Evolutionary conservation across 305 asterid species (phyloP).

Genomic region (Fraxinus angustifolia): DNA sequence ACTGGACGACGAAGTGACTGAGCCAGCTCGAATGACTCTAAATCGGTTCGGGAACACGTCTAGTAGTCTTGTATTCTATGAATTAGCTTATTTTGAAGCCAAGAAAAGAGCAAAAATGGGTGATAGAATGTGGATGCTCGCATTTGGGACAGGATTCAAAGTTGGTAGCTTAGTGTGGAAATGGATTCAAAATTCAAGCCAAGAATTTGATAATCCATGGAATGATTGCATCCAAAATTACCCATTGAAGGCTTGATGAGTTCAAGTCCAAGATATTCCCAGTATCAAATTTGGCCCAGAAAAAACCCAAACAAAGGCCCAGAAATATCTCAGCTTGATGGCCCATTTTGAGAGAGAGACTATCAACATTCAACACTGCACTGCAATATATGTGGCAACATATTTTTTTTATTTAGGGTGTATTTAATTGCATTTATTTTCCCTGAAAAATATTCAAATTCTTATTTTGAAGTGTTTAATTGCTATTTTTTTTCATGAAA

Average conservation of each 20-base stretch:
- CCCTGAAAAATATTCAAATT: no score
- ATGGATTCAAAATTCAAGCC: constrained; percentile 41
- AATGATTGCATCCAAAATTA: constrained; percentile 46
- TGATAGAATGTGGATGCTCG: constrained; percentile 71
- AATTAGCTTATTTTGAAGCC: constrained; percentile 69
- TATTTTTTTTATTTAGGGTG: no score
- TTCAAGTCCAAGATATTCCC: background rate
- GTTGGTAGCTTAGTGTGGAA: constrained; percentile 64
- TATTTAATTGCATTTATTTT: no score
- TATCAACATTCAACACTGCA: background rate
- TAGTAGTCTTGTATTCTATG: constrained; percentile 60
- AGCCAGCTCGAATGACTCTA: constrained; percentile 65
- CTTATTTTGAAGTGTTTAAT: no score
- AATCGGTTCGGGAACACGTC: constrained; percentile 71
- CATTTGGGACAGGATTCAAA: constrained; percentile 70
- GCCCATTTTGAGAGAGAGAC: background rate
- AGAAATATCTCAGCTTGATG: background rate
- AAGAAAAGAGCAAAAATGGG: constrained; percentile 52
- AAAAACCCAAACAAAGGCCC: background rate
- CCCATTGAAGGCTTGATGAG: constrained; percentile 44
- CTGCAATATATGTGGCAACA: background rate
- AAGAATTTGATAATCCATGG: constrained; percentile 68
- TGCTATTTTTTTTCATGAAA: no score
- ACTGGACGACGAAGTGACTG: constrained; percentile 37
- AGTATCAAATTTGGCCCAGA: background rate